Base-by-base conservation (phyloP, 768 basidiomycete species). In the Lactifluus pinguis region DNA sequence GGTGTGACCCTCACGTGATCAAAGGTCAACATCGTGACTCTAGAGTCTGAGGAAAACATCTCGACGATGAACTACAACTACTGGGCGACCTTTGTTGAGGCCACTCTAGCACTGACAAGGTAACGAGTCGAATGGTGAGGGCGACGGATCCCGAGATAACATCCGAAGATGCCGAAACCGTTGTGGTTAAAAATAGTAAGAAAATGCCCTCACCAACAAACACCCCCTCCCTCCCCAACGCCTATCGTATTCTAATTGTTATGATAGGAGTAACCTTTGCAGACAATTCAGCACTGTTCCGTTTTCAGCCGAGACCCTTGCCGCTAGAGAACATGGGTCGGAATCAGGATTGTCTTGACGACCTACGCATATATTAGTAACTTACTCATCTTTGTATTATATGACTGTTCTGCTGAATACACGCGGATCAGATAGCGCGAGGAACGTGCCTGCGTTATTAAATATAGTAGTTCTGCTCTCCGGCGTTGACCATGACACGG, bases 31-130 rank as follows among this genome's bases (percentile, higher is more conserved):
- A 60, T 21, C 67, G 66, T 25, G 49, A 62, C 1, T 25, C 25
- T 3, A 70, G 69, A n/a, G n/a, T n/a, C n/a, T 15, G 71, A 70
- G 6, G 68, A 69, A 14, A 83, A 87, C 59, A 78, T 80, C 78
- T 42, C 69, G 5, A 90, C 85, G 4, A 62, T 95, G 19, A 80
- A 84, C 53, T 95, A 85, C 69, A 80, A 84, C 53, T 95, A 85
- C 69, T 95, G 93, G 93, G 83, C 84, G 11, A 76, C 32, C 32
- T 9, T 34, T 34, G 9, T 34, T 34, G 32, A 34, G 32, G 32
- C 32, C 32, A 34, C 32, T 34, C 6, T 34, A 1, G 32, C 32
- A 34, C 32, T 9, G 32, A 9, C 4, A 32, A 32, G 32, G 32
- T n/a, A n/a, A n/a, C n/a, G 25, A 2, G 25, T 25, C 25, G 32